Base-by-base conservation (phyloP, 768 basidiomycete species). In the Lentinula edodes region DNA sequence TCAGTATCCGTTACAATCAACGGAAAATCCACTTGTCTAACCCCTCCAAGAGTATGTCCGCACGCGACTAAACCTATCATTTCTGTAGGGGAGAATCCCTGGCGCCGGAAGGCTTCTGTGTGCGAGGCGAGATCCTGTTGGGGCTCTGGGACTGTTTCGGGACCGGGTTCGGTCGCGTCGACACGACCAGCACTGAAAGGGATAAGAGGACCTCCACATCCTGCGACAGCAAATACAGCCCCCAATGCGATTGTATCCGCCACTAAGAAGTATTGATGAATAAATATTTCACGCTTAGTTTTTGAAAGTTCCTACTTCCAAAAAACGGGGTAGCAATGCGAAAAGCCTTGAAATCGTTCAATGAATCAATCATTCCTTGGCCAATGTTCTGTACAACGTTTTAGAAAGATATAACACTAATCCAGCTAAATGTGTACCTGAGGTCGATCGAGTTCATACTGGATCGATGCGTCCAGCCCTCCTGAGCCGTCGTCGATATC, bases 301-400 rank as follows among this genome's bases (percentile, higher is more conserved):
- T 20, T 8, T 20, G 28, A 10, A 48, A 48, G 8, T 9, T 54
- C 63, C 41, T 38, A 64, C 63, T 62, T 59, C 57, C 61, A 42
- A 64, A 61, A 55, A 62, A 62, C 48, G 58, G 55, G 10, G 55
- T 7, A 6, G 32, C 39, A 8, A 43, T 34, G 32, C 20, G 41
- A 28, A 74, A 78, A 8, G 67, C 66, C 59, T 73, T 70, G 56
- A 81, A 79, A 65, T 81, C 79, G 32, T 70, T 71, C n/a, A 77
- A 64, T 6, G 79, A 78, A 60, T 76, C 71, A 50, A 71, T 77
- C 65, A 82, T 79, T 59, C 80, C 82, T 43, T 71, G 68, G 45
- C 80, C 80, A 62, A 78, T 75, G 67, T 82, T 83, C 81, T 82
- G 15, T 3, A 13, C 55, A 20, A 46, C 50, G 4, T 28, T 34